These are phyloP conservation scores for Leccinum broughii DNA, from an alignment of 768 basidiomycete genomes.

Conservation along the genomic window DNA sequence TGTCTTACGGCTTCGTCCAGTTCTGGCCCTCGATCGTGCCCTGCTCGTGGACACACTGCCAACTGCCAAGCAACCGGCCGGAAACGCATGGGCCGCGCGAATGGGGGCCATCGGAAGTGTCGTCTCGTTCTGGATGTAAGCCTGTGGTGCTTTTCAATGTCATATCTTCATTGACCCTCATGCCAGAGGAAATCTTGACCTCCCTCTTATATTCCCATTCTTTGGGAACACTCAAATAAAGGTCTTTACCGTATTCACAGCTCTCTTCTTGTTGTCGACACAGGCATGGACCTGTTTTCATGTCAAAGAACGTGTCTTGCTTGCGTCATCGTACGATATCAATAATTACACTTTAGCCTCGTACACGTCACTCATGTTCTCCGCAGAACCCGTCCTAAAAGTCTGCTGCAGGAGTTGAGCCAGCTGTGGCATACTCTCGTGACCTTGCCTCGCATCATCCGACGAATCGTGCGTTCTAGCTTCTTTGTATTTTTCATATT, in stretches of 20 bases:
- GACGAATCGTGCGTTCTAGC: slow-evolving; percentile 65
- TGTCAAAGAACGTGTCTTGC: slow-evolving; percentile 75
- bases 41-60: slow-evolving; percentile 86
- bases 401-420: slow-evolving; percentile 46
- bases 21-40: slow-evolving; percentile 89
- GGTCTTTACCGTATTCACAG: slow-evolving; percentile 76
- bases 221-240: slow-evolving; percentile 80
- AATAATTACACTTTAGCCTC: background rate
- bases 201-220: slow-evolving; percentile 68
- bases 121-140: slow-evolving; percentile 85
- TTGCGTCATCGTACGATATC: slow-evolving; percentile 38
- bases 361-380: slow-evolving; percentile 6
- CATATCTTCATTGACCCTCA: background rate
- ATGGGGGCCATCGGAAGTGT: slow-evolving; percentile 89
- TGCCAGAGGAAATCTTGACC: slow-evolving; percentile 74
- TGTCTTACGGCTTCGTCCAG: slow-evolving; percentile 36
- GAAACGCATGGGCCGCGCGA: slow-evolving; percentile 95
- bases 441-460: slow-evolving; percentile 71
- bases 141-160: background rate
- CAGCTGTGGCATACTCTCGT: slow-evolving; percentile 73
- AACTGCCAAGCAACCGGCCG: slow-evolving; percentile 69
- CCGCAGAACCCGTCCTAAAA: slow-evolving; percentile 25
- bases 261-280: slow-evolving; percentile 60
- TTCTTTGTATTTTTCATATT: slow-evolving; percentile 2
- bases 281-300: slow-evolving; percentile 61